These are phyloP conservation scores for Suhomyces canberraensis DNA, from an alignment of 805 yeast genomes.

Conservation along the genomic window DNA sequence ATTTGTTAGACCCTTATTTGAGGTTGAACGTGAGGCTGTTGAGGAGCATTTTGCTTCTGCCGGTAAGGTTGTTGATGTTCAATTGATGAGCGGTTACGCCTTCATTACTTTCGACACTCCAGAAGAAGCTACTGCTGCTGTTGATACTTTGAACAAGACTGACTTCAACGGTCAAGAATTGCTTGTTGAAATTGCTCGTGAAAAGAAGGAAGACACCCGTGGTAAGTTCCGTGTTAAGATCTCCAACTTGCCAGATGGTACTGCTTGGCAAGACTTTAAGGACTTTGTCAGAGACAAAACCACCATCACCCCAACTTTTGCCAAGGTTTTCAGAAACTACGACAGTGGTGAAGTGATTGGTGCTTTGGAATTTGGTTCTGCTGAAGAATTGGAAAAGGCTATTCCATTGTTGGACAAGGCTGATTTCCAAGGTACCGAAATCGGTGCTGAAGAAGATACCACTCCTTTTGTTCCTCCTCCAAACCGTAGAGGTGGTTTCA, in stretches of 20 bases:
- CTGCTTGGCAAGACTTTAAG: slow-evolving; percentile 86
- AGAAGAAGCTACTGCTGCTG: slow-evolving; percentile 50
- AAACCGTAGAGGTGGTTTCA: slow-evolving; percentile 41
- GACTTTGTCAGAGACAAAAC: slow-evolving; percentile 83
- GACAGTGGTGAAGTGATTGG: slow-evolving; percentile 46
- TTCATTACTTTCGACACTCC: slow-evolving; percentile 79
- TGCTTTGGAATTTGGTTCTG: slow-evolving; percentile 55
- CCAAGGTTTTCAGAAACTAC: slow-evolving; percentile 48
- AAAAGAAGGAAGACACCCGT: slow-evolving; percentile 57
- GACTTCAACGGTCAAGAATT: slow-evolving; percentile 50
- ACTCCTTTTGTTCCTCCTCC: slow-evolving; percentile 55
- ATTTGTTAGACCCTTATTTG: slow-evolving; percentile 63
- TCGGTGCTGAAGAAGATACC: slow-evolving; percentile 77
- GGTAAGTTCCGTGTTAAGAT: slow-evolving; percentile 74
- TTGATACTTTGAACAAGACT: slow-evolving; percentile 42
- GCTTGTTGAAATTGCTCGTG: slow-evolving; percentile 53
- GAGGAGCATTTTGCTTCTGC: slow-evolving; percentile 64
- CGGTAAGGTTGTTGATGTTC: slow-evolving; percentile 67
- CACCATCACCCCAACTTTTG: slow-evolving; percentile 59
- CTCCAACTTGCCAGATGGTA: slow-evolving; percentile 66
- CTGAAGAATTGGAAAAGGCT: slow-evolving; percentile 75
- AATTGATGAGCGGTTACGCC: slow-evolving; percentile 79
- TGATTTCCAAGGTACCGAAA: slow-evolving; percentile 65
- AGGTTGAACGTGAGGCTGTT: slow-evolving; percentile 50
- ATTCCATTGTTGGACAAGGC: slow-evolving; percentile 68